Percentiles rank a stretch among this genome's conserved stretches.
These are phyloP conservation scores for Bocquillonia castaneifolia DNA, from an alignment of 441 rosid genomes.

Conservation along the genomic window DNA sequence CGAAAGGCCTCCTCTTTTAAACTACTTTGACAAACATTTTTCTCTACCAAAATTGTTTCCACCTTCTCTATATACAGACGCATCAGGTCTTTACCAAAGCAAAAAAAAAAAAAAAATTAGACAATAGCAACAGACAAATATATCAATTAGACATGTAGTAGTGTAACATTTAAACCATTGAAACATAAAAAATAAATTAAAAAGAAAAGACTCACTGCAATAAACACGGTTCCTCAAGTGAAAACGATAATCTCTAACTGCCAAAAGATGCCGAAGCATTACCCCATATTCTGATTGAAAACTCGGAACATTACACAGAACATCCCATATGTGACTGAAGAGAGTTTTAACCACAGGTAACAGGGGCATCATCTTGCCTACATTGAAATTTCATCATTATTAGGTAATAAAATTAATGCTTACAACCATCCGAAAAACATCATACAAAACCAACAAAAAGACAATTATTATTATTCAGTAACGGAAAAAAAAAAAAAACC, in stretches of 20 bases:
- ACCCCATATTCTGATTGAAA: conserved; percentile 85
- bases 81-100: conserved; percentile 52
- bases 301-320: conserved; percentile 67
- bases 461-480: neutral
- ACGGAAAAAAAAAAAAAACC: conserved; percentile 36
- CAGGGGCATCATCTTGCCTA: conserved; percentile 61
- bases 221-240: conserved; percentile 72
- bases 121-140: conserved; percentile 9
- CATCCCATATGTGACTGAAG: conserved; percentile 68
- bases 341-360: conserved; percentile 63
- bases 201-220: conserved; percentile 49
- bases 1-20: conserved; percentile 80
- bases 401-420: conserved; percentile 8
- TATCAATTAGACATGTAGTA: conserved; percentile 12
- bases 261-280: conserved; percentile 74
- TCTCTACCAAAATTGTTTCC: conserved; percentile 47
- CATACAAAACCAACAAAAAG: neutral
- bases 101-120: conserved; percentile 17
- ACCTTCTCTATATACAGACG: conserved; percentile 72
- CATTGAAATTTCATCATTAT: conserved; percentile 1
- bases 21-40: conserved; percentile 43
- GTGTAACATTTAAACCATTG: neutral
- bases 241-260: conserved; percentile 61
- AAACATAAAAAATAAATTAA: neutral
- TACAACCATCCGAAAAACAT: neutral